Evolutionary conservation across 306 rosid genomes (phyloP), one percentile per base, ranked within the genome.

Genomic region (Vigna unguiculata): DNA sequence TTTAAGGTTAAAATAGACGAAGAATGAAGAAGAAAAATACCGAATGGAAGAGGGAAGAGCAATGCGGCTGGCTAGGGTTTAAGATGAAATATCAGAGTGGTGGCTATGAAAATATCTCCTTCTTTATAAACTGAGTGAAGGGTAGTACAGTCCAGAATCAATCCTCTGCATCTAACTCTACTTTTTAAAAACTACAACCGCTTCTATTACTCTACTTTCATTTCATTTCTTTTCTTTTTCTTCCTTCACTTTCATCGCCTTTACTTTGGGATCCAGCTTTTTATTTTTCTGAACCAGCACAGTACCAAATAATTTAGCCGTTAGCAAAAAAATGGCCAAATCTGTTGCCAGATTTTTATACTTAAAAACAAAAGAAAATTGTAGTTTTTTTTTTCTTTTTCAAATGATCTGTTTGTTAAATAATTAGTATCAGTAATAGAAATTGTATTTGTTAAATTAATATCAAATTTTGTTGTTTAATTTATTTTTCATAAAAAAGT

Each of bases 11-110:
- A 72, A 28, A 11, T 0, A 12, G 0, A 0, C 73, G 67, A 67
- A 48, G 49, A 69, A 9, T 0, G 14, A 49, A 22, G 25, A 74
- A 53, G 64, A 47, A 69, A 30, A 30, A 28, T 83, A 90, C 96
- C 89, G 9, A 5, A 17, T 17, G 15, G 67, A n/a, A 41, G 16
- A 66, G 3, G 3, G 54, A 43, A 47, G 51, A 30, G 14, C 6
- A 51, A 34, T 84, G 87, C 86, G 48, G 15, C 15, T 12, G 88
- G 91, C 90, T 88, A 91, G 96, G 96, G 93, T 87, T 88, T 87
- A 88, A 82, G 84, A 64, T 25, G 40, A 40, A 57, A 16, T 24
- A 28, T 28, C 32, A 28, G 32, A 28, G 32, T 3, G 5, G 32
- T 28, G 32, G 32, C 32, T 28, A 28, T 5, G 4, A 28, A 28